Evolutionary conservation across 139 green algal species (phyloP), one percentile per base, ranked within the genome.

Genomic region (Zygnema circumcarinatum): DNA sequence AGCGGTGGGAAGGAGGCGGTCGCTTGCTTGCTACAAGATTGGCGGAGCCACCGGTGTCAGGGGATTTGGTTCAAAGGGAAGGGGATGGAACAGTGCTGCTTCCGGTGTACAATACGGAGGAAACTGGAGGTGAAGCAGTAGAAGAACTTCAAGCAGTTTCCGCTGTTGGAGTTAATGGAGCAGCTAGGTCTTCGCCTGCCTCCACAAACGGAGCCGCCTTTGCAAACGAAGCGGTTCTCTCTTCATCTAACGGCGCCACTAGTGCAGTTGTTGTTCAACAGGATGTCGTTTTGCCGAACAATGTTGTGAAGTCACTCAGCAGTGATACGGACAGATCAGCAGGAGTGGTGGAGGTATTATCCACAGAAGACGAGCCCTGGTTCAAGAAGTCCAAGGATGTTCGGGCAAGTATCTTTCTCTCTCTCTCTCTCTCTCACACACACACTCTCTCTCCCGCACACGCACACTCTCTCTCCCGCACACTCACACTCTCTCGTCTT

Each of bases 291-390:
- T 16, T 62, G 47, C 47, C 47, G 7, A 62, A 62, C 16, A 16
- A 16, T 16, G 47, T 16, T 16, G 47, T 16, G 47, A 62, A 62
- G 47, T 7, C 7, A 62, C 47, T 25, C 7, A 62, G 7, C 16
- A 25, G 7, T 16, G 47, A 7, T 25, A 62, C 7, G 7, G 16
- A 62, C 47, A 62, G 47, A 16, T 7, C 16, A 16, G 47, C 32
- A 31, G 39, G 32, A 82, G 69, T 31, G 1, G 38, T 88, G 68
- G 83, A 88, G 36, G 74, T 82, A 40, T 53, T 88, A 32, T 67
- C 47, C 16, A 87, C 38, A 31, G 83, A 85, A 33, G 75, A 88
- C 79, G 41, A 52, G n/a, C 68, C 83, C 16, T 88, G 74, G 83
- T 68, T 73, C 29, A 41, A 87, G 68, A 73, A 87, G 32, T 47